These are phyloP conservation scores for Lolium rigidum DNA, from an alignment of 176 grass and related monocot genomes.

Conservation along the genomic window DNA sequence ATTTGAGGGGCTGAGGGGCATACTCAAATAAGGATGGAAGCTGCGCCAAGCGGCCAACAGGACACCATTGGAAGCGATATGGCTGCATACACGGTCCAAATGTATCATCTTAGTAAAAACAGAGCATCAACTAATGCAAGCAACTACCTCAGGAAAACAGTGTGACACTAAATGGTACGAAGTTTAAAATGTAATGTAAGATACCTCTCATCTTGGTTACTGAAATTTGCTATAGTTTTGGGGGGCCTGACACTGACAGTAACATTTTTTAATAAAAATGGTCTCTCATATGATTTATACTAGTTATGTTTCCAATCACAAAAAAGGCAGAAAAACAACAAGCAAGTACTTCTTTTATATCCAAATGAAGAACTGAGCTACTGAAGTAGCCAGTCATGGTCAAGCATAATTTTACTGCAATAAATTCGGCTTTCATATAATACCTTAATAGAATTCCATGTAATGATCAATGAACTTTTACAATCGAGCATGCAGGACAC, in stretches of 20 bases:
- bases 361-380: slow-evolving; percentile 1
- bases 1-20: slow-evolving; percentile 36
- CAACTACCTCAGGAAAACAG: slow-evolving; percentile 18
- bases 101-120: slow-evolving; percentile 30
- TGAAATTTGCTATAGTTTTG: not conserved
- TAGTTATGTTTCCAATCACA: slow-evolving; percentile 1
- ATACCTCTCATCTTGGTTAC: not conserved
- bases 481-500: slow-evolving; percentile 3
- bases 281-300: slow-evolving; percentile 1
- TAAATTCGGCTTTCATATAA: no score
- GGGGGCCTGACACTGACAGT: not conserved
- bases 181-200: not conserved
- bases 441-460: no score
- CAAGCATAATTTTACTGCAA: not conserved
- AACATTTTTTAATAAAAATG: not conserved
- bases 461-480: not conserved
- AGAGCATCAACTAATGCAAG: slow-evolving; percentile 14
- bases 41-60: slow-evolving; percentile 54
- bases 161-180: not conserved
- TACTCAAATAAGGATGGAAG: slow-evolving; percentile 65
- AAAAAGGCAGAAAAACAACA: slow-evolving; percentile 3
- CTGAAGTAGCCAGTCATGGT: slow-evolving; percentile 19
- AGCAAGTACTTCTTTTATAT: not conserved
- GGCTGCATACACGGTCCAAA: slow-evolving; percentile 56
- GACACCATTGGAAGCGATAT: slow-evolving; percentile 64